A percentile compares a stretch with the other conserved stretches of the same genome.
Conservation (phyloP, 208 protist species). For the Trichomonas vaginalis region DNA sequence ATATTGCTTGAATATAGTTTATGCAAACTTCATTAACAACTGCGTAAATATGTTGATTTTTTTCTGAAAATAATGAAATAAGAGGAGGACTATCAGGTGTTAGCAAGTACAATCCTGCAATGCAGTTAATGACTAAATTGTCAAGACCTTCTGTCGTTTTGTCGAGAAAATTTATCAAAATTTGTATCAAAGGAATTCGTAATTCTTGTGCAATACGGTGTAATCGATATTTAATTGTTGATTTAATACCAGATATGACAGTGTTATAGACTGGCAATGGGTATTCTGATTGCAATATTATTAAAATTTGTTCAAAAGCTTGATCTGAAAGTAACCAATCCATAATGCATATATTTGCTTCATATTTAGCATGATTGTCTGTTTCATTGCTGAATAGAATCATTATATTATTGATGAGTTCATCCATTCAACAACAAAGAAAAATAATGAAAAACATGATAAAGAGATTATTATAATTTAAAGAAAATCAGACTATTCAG, state of each 20-base stretch:
- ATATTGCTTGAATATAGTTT: neutral
- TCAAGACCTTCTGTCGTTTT: neutral
- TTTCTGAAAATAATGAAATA: neutral
- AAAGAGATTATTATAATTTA: too few relatives aligned
- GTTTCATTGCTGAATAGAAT: neutral
- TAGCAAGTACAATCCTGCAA: neutral
- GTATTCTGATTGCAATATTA: neutral
- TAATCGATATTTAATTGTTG: neutral
- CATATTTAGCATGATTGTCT: neutral
- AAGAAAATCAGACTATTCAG: too few relatives aligned
- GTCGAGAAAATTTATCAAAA: neutral
- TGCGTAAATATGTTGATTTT: neutral
- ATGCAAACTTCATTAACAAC: neutral
- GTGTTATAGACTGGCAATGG: neutral
- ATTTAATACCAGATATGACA: neutral
- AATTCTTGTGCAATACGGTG: neutral
- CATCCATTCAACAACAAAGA: too few relatives aligned
- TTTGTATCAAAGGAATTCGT: neutral
- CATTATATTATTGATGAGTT: neutral
- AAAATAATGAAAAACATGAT: too few relatives aligned
- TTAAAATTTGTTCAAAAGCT: neutral
- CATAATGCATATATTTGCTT: neutral
- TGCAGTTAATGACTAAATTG: neutral
- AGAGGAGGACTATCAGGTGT: neutral
- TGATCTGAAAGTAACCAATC: neutral